phyloP scores from a whole-genome alignment of 225 moss, liverwort and hornwort species.

The Asterella californica region DNA sequence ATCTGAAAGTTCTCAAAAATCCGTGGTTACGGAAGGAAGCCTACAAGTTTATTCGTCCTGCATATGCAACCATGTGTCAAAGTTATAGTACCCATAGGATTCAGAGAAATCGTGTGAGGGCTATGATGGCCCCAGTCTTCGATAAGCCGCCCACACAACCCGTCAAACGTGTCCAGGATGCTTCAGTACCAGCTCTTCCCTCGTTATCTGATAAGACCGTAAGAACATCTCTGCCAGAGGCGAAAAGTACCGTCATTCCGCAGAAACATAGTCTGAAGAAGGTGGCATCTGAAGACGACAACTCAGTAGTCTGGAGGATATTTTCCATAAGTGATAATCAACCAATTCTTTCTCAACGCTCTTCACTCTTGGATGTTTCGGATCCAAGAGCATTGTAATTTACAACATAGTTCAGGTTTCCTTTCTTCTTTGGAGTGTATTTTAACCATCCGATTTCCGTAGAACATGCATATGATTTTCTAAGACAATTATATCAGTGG shows the following conservation, averaged over 20 bases:
- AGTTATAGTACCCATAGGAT: constrained; percentile 18
- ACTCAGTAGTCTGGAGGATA: background rate
- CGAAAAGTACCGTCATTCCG: background rate
- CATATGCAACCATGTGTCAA: constrained; percentile 14
- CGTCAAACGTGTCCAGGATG: background rate
- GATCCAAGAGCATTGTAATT: no score
- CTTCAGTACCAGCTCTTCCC: background rate
- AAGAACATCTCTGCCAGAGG: background rate
- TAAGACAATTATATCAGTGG: background rate
- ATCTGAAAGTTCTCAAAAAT: background rate
- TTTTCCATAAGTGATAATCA: constrained; percentile 6
- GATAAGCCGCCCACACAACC: background rate
- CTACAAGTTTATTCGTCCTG: background rate
- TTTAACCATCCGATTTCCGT: background rate
- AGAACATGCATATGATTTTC: background rate
- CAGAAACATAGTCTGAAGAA: background rate
- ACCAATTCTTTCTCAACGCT: no score
- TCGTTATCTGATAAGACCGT: background rate
- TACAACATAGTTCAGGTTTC: background rate
- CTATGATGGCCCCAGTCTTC: constrained; percentile 7
- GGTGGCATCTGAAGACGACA: constrained; percentile 6
- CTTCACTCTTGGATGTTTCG: background rate
- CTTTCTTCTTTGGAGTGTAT: no score
- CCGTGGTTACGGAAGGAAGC: background rate
- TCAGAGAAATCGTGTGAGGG: constrained; percentile 15